Evolutionary conservation across 306 rosid genomes (phyloP), one percentile per base, ranked within the genome.

Genomic region (Ziziphus jujuba): DNA sequence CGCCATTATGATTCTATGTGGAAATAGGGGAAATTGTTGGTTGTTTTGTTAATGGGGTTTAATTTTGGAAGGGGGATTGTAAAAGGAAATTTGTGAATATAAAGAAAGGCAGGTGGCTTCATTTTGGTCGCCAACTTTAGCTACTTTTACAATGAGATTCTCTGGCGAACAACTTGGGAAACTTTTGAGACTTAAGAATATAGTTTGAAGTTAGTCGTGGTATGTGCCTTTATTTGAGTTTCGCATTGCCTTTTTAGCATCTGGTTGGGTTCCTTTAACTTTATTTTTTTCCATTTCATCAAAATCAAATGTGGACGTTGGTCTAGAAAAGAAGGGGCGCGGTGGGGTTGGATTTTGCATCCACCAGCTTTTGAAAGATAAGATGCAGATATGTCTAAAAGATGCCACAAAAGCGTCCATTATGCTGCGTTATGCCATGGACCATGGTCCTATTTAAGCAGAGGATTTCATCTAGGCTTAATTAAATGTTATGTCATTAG

Each of bases 1-100:
- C 56, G 74, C 84, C 90, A 84, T 89, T 71, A 17, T 20, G 40
- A 25, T 22, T 20, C 40, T 28, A 7, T 2, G 15, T 16, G 20
- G 58, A 21, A 3, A 21, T 52, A n/a, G 24, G 61, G 6, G 36
- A 56, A 10, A 56, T 48, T 48, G 0, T 34, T 5, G 11, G 16
- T 15, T 56, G 12, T 56, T 28, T 2, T 3, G 23, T 13, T 6
- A 28, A 13, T 10, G 2, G 9, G 61, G 38, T 2, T 56, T 57
- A 28, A 0, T 24, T 23, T 58, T 58, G 6, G 17, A 19, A 15
- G 54, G 54, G 22, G 54, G 7, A 12, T 57, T 58, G 7, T 28
- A 16, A 8, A 34, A 13, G 1, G 45, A 44, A 59, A n/a, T 16
- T 16, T 28, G 21, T 15, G 17, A 31, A 16, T 16, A 15, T 19